Evolutionary conservation across 208 protist genomes (phyloP).

Genomic region (Leishmania amazonensis): DNA sequence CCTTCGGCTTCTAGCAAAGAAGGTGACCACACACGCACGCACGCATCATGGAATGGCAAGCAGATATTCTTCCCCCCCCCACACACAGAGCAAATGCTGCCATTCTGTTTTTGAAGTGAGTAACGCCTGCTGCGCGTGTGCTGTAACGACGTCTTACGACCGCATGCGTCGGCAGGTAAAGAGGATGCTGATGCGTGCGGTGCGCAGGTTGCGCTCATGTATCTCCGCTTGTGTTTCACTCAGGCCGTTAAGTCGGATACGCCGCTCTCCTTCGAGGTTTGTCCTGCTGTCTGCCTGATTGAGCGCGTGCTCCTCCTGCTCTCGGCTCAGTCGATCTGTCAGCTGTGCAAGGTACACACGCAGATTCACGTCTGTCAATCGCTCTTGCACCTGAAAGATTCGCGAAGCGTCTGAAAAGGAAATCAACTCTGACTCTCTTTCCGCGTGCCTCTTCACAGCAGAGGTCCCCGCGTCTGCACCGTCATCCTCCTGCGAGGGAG

Average conservation of each 20-base stretch:
- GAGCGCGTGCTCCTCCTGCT: slow-evolving; percentile 1
- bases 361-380: slow-evolving; percentile 12
- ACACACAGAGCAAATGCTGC: not conserved
- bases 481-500: not conserved
- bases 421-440: slow-evolving; percentile 1
- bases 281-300: not conserved
- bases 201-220: not conserved
- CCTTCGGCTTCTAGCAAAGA: not conserved
- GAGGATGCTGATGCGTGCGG: slow-evolving; percentile 3
- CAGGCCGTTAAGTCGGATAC: not conserved
- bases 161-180: slow-evolving; percentile 11
- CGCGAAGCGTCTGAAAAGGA: not conserved
- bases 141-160: not conserved
- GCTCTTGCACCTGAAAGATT: slow-evolving; percentile 16
- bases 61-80: not conserved
- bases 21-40: not conserved
- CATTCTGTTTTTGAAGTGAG: not conserved
- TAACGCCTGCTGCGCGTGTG: not conserved
- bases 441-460: not conserved
- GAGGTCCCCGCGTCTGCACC: not conserved
- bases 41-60: not conserved
- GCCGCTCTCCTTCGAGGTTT: not conserved
- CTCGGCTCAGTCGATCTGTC: slow-evolving; percentile 4
- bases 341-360: slow-evolving; percentile 27
- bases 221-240: not conserved